Conservation (phyloP, 1,139 yeast genomes). For the Magnusiomyces magnusii region DNA sequence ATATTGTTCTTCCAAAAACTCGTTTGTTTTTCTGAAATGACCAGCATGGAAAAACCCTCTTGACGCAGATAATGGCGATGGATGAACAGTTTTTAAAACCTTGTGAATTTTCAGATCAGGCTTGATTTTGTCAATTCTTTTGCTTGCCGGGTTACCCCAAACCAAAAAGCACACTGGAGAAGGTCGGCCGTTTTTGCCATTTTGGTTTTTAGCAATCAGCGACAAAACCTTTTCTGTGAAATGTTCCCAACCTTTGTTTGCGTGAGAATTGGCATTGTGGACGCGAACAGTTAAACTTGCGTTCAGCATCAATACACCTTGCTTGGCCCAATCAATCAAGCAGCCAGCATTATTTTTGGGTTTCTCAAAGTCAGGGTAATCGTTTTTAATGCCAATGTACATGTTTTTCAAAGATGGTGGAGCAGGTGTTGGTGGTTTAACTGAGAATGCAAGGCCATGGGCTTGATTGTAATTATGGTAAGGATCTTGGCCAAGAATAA, state of each 20-base stretch:
- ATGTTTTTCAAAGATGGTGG: constrained; percentile 92
- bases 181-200: constrained; percentile 21
- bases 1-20: constrained; percentile 51
- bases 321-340: constrained; percentile 74
- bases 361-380: constrained; percentile 61
- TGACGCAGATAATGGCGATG: constrained; percentile 87
- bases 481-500: constrained; percentile 94
- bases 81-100: constrained; percentile 76
- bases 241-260: constrained; percentile 86
- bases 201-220: constrained; percentile 38
- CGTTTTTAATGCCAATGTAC: constrained; percentile 65
- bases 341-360: constrained; percentile 51
- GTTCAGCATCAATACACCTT: constrained; percentile 84
- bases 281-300: constrained; percentile 90
- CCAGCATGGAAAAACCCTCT: constrained; percentile 71
- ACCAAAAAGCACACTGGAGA: constrained; percentile 62
- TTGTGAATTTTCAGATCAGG: constrained; percentile 35
- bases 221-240: constrained; percentile 71
- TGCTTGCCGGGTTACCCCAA: constrained; percentile 95
- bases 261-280: constrained; percentile 89
- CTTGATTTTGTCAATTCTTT: constrained; percentile 44
- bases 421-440: constrained; percentile 68
- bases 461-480: constrained; percentile 92
- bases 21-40: constrained; percentile 66
- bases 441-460: constrained; percentile 93